A percentile compares a stretch with the other conserved stretches of the same genome.
Conservation (phyloP, 805 yeast genomes). For the Ogataea siamensis region DNA sequence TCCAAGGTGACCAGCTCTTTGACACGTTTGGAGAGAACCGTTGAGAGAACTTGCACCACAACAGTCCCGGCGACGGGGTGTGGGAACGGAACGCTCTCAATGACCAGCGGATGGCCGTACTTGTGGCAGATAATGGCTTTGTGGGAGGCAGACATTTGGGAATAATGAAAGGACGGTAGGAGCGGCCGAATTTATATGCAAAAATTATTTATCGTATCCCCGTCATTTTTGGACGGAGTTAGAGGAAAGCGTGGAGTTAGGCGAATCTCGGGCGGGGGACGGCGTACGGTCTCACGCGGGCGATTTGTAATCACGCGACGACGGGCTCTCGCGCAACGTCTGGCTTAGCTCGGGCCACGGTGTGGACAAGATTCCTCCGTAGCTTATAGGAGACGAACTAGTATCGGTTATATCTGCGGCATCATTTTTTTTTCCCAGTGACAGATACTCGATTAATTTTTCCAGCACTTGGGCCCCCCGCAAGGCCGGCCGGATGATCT, state of each 20-base stretch:
- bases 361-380: neutral
- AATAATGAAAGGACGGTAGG: no score
- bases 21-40: neutral
- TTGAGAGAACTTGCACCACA: conserved; percentile 2
- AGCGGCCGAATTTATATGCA: no score
- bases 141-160: conserved; percentile 1
- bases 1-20: neutral
- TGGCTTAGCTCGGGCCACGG: neutral
- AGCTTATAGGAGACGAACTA: neutral
- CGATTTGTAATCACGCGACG: neutral
- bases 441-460: conserved; percentile 15
- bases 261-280: no score
- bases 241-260: no score
- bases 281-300: neutral
- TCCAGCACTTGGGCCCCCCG: conserved; percentile 25
- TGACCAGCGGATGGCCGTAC: conserved; percentile 3
- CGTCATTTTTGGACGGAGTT: no score
- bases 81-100: conserved; percentile 4
- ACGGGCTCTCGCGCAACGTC: neutral
- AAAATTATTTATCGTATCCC: no score
- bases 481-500: conserved; percentile 23
- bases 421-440: no score
- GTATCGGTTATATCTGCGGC: neutral
- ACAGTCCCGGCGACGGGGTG: conserved; percentile 4
- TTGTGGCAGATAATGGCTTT: conserved; percentile 10